Conservation (phyloP, 208 protist genomes). For the Trypanosomatidae sp. region DNA sequence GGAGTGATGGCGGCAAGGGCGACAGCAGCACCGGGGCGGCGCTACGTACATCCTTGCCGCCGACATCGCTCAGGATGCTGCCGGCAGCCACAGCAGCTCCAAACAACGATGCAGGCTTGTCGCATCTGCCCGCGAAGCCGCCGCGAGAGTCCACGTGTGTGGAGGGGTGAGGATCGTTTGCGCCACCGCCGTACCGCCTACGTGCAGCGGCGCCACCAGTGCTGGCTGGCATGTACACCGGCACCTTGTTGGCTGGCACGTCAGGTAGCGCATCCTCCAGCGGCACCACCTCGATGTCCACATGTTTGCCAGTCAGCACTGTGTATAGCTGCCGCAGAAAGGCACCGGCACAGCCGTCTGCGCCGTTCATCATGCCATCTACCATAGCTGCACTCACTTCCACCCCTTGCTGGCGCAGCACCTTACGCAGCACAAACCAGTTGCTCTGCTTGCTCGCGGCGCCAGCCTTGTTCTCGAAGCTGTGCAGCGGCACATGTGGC, state of each 20-base stretch:
- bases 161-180: not conserved
- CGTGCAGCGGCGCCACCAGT: slow-evolving; percentile 15
- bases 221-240: slow-evolving; percentile 16
- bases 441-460: slow-evolving; percentile 83
- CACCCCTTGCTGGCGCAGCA: slow-evolving; percentile 60
- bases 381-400: slow-evolving; percentile 74
- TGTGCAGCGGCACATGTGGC: slow-evolving; percentile 88
- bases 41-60: not conserved
- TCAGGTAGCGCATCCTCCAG: slow-evolving; percentile 40
- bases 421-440: slow-evolving; percentile 80
- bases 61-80: not conserved
- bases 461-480: slow-evolving; percentile 81
- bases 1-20: not conserved
- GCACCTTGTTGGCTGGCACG: slow-evolving; percentile 22
- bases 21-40: not conserved
- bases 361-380: slow-evolving; percentile 73
- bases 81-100: not conserved
- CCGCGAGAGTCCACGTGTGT: not conserved
- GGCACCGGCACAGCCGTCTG: slow-evolving; percentile 65
- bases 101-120: not conserved
- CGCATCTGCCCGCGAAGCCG: not conserved
- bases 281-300: slow-evolving; percentile 27
- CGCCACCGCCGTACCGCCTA: slow-evolving; percentile 5
- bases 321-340: slow-evolving; percentile 84
- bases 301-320: slow-evolving; percentile 61